phyloP scores from a whole-genome alignment of 148 eudicot species.

The Pouteria glomerata region DNA sequence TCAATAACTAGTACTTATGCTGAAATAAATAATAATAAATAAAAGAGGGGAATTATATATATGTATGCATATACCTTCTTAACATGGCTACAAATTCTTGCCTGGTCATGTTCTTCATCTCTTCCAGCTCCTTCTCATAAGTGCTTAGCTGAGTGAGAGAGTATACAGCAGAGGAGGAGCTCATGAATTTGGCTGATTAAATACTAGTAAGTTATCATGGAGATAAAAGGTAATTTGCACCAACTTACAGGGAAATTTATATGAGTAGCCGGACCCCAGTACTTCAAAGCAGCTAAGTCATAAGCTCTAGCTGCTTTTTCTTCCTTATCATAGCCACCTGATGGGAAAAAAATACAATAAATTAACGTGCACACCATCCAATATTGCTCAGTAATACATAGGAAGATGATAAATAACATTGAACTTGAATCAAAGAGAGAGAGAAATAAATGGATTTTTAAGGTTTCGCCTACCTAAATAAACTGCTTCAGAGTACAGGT shows the following conservation, averaged over 20 bases:
- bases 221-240: no score
- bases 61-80: conserved; percentile 51
- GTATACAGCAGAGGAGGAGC: neutral
- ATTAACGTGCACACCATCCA: neutral
- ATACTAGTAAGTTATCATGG: neutral
- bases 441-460: neutral
- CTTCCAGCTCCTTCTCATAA: conserved; percentile 69
- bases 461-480: conserved; percentile 23
- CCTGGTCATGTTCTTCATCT: conserved; percentile 74
- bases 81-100: conserved; percentile 84
- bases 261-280: conserved; percentile 82
- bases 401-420: no score
- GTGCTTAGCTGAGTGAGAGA: conserved; percentile 35
- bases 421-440: conserved; percentile 2
- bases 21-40: no score
- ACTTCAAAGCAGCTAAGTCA: conserved; percentile 78
- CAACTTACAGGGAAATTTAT: conserved; percentile 64
- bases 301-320: conserved; percentile 85
- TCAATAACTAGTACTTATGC: neutral
- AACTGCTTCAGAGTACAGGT: conserved; percentile 15
- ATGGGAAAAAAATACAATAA: neutral
- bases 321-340: conserved; percentile 87
- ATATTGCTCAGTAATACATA: neutral
- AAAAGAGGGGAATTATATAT: no score
- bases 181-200: neutral